Base-by-base conservation (phyloP, 108 stramenopile genomes). In the Cylindrotheca fusiformis region DNA sequence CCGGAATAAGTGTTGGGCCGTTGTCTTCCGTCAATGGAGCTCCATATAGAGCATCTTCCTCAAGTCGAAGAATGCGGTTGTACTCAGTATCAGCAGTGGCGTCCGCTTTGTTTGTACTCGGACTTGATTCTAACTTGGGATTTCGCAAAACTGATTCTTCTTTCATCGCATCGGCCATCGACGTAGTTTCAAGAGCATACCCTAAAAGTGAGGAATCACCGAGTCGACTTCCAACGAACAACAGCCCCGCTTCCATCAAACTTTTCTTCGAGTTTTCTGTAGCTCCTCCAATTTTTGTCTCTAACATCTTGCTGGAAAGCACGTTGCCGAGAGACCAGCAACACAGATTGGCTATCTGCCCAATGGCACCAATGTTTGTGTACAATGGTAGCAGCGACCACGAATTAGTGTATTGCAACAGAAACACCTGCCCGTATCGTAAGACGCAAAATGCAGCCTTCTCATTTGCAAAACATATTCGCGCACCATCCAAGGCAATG, bases 151-250 rank as follows among this genome's bases (percentile, higher is more conserved):
- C 61, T 48, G 66, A 52, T 5, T 62, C 52, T 30, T 50, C 61
- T 72, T 76, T 55, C 22, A 72, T 63, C 10, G 76, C 61, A 8
- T 63, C 66, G 32, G 48, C 59, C 17, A 70, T 56, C 17, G 71
- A 52, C 17, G 32, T 55, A 32, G 57, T 65, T 28, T 80, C 86
- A 49, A 87, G 52, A 17, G 80, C 77, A 74, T 78, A 90, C n/a
- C 82, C 80, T 20, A 94, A 71, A 22, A 94, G 63, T 36, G 83
- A 77, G 19, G 87, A 88, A 69, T 94, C 87, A 55, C 92, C 92
- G 56, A 90, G 54, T 51, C 92, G 83, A 55, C 88, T 90, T 36
- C 86, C 92, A 4, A 83, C 79, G 56, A 90, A 87, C 17, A 94
- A 26, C 12, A 94, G 36, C 0, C 92, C 92, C 31, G 78, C 68